Evolutionary conservation across 1,284 basidiomycete species (phyloP).

Genomic region (Phylloboletellus chloephorus): DNA sequence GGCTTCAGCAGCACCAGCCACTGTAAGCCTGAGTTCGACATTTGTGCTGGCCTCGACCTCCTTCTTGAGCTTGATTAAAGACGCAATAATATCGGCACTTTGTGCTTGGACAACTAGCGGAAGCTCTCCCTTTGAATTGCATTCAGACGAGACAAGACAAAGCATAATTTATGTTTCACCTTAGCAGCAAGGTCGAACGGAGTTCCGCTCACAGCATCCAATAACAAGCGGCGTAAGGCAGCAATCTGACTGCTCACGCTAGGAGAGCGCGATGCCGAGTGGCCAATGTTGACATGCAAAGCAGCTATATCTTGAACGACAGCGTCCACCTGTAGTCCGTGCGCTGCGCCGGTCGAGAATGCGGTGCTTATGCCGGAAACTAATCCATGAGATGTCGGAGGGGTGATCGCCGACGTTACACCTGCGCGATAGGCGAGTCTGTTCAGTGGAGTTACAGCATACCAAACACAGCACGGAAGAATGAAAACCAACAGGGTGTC

Average conservation of each 20-base stretch:
- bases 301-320: constrained; percentile 67
- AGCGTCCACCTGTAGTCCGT: constrained; percentile 62
- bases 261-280: constrained; percentile 32
- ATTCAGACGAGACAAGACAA: constrained; percentile 1
- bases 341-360: constrained; percentile 59
- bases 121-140: constrained; percentile 40
- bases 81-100: constrained; percentile 75
- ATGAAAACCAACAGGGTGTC: constrained; percentile 55
- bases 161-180: constrained; percentile 15
- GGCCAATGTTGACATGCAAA: constrained; percentile 61
- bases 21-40: constrained; percentile 47
- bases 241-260: constrained; percentile 65
- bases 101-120: constrained; percentile 55
- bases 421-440: constrained; percentile 64
- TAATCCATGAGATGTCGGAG: constrained; percentile 52
- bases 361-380: constrained; percentile 62
- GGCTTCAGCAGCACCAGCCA: constrained; percentile 72
- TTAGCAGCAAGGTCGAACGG: constrained; percentile 50
- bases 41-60: constrained; percentile 52
- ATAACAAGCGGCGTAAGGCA: constrained; percentile 59
- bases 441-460: constrained; percentile 10
- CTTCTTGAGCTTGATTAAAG: constrained; percentile 72
- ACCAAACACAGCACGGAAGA: background rate
- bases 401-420: constrained; percentile 60
- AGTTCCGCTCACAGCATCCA: constrained; percentile 40